Conservation (phyloP, 371 early-diverging fungal genomes). For the Nosema muscidifuracis region DNA sequence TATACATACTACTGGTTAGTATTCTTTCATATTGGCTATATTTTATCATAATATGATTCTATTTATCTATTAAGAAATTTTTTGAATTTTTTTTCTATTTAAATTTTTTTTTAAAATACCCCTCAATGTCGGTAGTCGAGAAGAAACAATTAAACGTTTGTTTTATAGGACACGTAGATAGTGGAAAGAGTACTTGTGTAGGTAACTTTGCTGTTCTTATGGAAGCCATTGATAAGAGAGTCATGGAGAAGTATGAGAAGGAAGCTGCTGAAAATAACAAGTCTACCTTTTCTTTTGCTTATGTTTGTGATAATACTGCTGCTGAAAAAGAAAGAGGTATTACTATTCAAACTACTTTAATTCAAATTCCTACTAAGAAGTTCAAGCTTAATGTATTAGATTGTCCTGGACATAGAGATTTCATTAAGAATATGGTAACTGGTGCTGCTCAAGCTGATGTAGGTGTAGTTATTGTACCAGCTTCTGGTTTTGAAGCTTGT, state of each 20-base stretch:
- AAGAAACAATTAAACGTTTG: conserved; percentile 65
- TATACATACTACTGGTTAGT: too few relatives aligned
- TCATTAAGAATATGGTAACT: conserved; percentile 93
- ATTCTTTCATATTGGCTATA: too few relatives aligned
- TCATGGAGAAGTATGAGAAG: conserved; percentile 96
- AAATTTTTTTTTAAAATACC: too few relatives aligned
- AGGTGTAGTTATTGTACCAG: conserved; percentile 88
- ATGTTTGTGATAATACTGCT: conserved; percentile 60
- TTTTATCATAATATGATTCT: too few relatives aligned
- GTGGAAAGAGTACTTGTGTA: conserved; percentile 93
- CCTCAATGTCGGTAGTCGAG: too few relatives aligned
- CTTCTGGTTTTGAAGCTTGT: conserved; percentile 97
- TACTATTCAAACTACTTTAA: conserved; percentile 69
- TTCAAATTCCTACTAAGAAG: conserved; percentile 81
- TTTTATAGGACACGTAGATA: conserved; percentile 99
- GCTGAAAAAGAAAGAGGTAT: conserved; percentile 71
- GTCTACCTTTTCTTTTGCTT: conserved; percentile 62
- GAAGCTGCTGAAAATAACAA: conserved; percentile 77
- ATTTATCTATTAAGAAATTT: too few relatives aligned
- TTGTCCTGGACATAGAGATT: conserved; percentile 95
- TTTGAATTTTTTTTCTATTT: too few relatives aligned
- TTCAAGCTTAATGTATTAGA: conserved; percentile 59
- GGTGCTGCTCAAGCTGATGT: conserved; percentile 77
- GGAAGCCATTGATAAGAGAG: conserved; percentile 96
- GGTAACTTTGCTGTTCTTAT: conserved; percentile 97